These are phyloP conservation scores for Ogataea nonfermentans DNA, from an alignment of 805 yeast genomes.

Conservation along the genomic window DNA sequence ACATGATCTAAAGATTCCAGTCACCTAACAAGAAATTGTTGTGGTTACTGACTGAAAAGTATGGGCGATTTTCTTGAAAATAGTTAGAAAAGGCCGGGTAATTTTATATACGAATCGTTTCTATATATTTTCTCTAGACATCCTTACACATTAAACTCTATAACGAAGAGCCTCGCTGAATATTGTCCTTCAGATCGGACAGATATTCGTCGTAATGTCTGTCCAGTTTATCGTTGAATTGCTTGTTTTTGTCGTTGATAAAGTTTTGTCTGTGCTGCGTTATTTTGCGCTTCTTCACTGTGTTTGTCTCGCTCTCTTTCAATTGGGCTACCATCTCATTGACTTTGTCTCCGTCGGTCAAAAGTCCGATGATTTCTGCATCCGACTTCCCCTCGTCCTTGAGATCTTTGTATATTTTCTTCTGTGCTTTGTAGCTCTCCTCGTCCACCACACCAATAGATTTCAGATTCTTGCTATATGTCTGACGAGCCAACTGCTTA, in stretches of 20 bases:
- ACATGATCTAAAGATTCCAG: slow-evolving; percentile 14
- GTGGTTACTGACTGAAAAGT: background rate
- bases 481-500: slow-evolving; percentile 54
- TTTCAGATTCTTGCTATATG: slow-evolving; percentile 54
- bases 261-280: slow-evolving; percentile 34
- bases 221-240: slow-evolving; percentile 66
- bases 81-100: slow-evolving; percentile 6
- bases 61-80: slow-evolving; percentile 6
- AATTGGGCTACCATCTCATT: slow-evolving; percentile 35
- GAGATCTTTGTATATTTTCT: slow-evolving; percentile 27
- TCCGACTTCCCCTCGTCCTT: slow-evolving; percentile 24
- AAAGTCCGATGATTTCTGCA: slow-evolving; percentile 21
- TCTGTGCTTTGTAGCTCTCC: slow-evolving; percentile 43
- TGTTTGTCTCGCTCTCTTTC: slow-evolving; percentile 37
- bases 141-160: slow-evolving; percentile 2
- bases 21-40: background rate
- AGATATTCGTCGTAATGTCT: slow-evolving; percentile 49
- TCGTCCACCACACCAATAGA: slow-evolving; percentile 32
- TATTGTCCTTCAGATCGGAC: slow-evolving; percentile 22
- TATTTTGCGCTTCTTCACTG: slow-evolving; percentile 37
- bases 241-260: slow-evolving; percentile 70
- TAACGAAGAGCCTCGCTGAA: slow-evolving; percentile 24
- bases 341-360: slow-evolving; percentile 38
- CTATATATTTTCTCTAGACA: background rate
- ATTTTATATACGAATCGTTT: background rate